Conservation (phyloP, 148 eudicot genomes). For the Tetragonia tetragonoides region DNA sequence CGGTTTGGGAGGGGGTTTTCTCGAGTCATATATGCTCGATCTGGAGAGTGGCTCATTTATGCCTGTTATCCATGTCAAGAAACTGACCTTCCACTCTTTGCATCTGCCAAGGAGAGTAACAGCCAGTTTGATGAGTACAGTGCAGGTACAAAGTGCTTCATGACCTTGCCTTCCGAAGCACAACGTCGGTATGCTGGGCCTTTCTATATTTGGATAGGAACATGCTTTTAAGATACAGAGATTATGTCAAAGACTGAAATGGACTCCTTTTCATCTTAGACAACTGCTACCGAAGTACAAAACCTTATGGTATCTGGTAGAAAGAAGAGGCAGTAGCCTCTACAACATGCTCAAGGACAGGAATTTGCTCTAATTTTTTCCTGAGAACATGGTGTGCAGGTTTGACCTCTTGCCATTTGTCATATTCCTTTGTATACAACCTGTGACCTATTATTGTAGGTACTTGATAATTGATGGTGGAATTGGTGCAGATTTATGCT, state of each 20-base stretch:
- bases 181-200: constrained; percentile 33
- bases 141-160: constrained; percentile 33
- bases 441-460: constrained; percentile 2
- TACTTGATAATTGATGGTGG: constrained; percentile 10
- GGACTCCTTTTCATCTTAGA: constrained; percentile 22
- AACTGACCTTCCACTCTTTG: constrained; percentile 48
- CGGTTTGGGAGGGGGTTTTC: background rate
- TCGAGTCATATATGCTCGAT: background rate
- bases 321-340: constrained; percentile 38
- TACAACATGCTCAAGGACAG: constrained; percentile 50
- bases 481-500: constrained; percentile 38
- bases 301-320: constrained; percentile 40
- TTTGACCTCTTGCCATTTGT: constrained; percentile 20
- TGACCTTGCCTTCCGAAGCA: constrained; percentile 39
- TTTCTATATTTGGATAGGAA: background rate
- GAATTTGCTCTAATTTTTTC: constrained; percentile 42
- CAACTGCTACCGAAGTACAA: constrained; percentile 47
- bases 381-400: constrained; percentile 50
- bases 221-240: background rate
- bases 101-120: constrained; percentile 34
- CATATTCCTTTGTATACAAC: background rate
- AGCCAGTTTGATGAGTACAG: constrained; percentile 23
- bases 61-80: constrained; percentile 28
- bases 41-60: background rate
- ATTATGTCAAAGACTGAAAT: constrained; percentile 17